A percentile compares a stretch with the other conserved stretches of the same genome.
Evolutionary conservation across 768 basidiomycete genomes (phyloP).

Genomic region (Tremella mesenterica): DNA sequence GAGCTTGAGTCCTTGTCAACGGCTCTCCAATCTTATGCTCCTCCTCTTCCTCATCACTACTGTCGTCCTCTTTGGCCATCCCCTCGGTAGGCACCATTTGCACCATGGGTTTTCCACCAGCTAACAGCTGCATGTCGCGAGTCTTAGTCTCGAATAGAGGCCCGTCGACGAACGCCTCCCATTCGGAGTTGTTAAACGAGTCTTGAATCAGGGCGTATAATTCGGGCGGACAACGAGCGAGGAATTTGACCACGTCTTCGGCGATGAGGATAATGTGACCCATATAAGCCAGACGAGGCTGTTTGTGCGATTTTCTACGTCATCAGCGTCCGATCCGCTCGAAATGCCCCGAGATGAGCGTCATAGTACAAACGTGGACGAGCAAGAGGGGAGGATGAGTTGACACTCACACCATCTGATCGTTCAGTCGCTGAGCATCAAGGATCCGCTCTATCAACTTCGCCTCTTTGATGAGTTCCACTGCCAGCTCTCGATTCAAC

Average conservation of each 20-base stretch:
- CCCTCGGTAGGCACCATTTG: neutral
- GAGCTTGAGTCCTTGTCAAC: conserved; percentile 21
- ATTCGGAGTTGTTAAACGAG: conserved; percentile 66
- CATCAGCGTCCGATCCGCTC: no score
- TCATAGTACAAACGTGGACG: neutral
- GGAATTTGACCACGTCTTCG: conserved; percentile 83
- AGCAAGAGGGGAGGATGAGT: neutral
- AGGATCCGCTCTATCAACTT: conserved; percentile 74
- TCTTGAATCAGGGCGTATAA: conserved; percentile 57
- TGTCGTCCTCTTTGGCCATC: conserved; percentile 17
- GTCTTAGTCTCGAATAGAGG: conserved; percentile 77
- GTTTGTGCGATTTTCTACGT: conserved; percentile 53
- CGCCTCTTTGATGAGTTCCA: conserved; percentile 79
- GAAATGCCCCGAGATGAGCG: neutral
- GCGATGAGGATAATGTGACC: conserved; percentile 90
- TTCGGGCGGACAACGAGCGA: conserved; percentile 78
- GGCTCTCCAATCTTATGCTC: conserved; percentile 34
- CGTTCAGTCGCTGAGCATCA: conserved; percentile 72
- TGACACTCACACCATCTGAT: conserved; percentile 57
- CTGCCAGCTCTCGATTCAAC: conserved; percentile 70
- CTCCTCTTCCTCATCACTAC: conserved; percentile 19
- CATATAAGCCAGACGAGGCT: conserved; percentile 74
- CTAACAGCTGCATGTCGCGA: conserved; percentile 67
- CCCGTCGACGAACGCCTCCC: conserved; percentile 83
- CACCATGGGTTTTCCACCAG: conserved; percentile 50